A percentile compares a stretch with the other conserved stretches of the same genome.
Evolutionary conservation across 257 asterid species (phyloP).

Genomic region (Cordia subcordata): DNA sequence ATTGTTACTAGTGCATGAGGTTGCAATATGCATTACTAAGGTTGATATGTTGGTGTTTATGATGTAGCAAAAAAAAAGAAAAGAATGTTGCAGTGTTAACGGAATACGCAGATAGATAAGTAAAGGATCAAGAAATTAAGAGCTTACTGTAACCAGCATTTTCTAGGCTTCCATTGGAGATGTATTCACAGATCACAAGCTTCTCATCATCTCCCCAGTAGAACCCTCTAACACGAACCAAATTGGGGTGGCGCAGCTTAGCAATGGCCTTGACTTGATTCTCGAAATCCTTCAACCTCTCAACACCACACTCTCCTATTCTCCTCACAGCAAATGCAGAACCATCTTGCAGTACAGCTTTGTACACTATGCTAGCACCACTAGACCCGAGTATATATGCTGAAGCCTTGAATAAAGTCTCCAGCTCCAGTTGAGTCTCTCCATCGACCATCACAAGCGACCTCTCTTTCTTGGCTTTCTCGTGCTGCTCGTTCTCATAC

Average conservation of each 20-base stretch:
- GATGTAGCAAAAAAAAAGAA: not conserved
- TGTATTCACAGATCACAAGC: slow-evolving; percentile 74
- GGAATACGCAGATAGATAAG: not conserved
- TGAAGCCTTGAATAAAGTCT: slow-evolving; percentile 73
- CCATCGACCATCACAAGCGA: slow-evolving; percentile 79
- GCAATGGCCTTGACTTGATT: slow-evolving; percentile 58
- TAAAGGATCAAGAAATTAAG: not conserved
- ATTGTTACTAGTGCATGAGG: too few relatives aligned
- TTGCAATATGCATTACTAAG: not conserved
- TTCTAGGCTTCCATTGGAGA: slow-evolving; percentile 89
- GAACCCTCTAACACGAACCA: slow-evolving; percentile 73
- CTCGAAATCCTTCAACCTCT: slow-evolving; percentile 59
- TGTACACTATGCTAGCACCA: slow-evolving; percentile 64
- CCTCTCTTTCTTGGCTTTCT: slow-evolving; percentile 25
- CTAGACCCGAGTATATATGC: slow-evolving; percentile 83
- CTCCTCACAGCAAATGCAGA: slow-evolving; percentile 75
- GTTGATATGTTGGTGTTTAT: not conserved
- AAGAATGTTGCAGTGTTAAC: too few relatives aligned
- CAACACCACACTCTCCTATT: slow-evolving; percentile 64
- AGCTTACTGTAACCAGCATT: slow-evolving; percentile 78
- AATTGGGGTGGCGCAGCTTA: slow-evolving; percentile 62
- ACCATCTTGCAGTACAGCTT: slow-evolving; percentile 83
- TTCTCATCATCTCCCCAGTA: slow-evolving; percentile 89
- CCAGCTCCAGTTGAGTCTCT: slow-evolving; percentile 57
- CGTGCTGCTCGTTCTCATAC: slow-evolving; percentile 5